Base-by-base conservation (phyloP, 441 rosid genomes). In the Capsella rubella region DNA sequence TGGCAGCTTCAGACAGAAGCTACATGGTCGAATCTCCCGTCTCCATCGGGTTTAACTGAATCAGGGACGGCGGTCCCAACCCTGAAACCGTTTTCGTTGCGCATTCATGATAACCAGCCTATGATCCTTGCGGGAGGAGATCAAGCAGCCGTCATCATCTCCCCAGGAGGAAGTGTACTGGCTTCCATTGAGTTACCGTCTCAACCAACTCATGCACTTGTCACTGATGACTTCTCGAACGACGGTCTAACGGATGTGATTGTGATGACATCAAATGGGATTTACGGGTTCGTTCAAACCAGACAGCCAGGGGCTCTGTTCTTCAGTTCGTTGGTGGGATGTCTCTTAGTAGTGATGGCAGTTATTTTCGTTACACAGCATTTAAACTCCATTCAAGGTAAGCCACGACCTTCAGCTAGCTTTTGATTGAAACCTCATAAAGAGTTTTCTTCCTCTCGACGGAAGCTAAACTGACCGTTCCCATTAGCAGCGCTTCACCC, bases 251-350 rank as follows among this genome's bases (percentile, higher is more conserved):
- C 96, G 3, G 98, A 93, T 83, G 76, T 93, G 64, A 93, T 93
- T 65, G 78, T 96, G 28, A 84, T 96, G 83, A 96, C 99, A 42
- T 88, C 97, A 6, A 93, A 82, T 28, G 98, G 98, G 34, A 83
- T 93, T 4, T 93, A 93, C 37, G 97, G 99, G 46, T 93, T 93
- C 56, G 95, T 93, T 73, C 99, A 96, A 80, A 90, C 97, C 25
- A 91, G 98, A 79, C 96, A 92, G 54, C 99, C 99, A 0, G 99
- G 98, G 47, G 99, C 97, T 77, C 85, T 96, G 79, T 96, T 93
- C 93, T 93, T 96, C 85, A 93, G 99, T 84, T 89, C 97, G 11
- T 84, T 93, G 75, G 98, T 93, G 6, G 99, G 97, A 56, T 91
- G 97, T 80, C 94, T 96, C 67, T 66, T 96, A 37, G 84, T 93